Conservation (phyloP, 345 rosid genomes). For the Tarenaya hassleriana region DNA sequence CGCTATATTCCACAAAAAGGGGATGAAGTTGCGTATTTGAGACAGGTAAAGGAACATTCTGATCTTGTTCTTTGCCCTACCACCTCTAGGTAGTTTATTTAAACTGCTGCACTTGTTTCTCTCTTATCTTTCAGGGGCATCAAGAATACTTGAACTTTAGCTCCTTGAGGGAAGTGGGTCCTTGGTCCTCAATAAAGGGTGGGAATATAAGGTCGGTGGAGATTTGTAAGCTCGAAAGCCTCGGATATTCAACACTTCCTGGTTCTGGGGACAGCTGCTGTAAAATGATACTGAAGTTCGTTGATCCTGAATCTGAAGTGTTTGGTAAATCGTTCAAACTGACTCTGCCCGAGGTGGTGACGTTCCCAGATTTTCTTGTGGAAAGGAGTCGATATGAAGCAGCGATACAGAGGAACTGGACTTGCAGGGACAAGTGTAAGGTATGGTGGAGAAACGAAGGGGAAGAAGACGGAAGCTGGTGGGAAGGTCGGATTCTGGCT, state of each 20-base stretch:
- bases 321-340: slow-evolving; percentile 49
- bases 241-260: slow-evolving; percentile 74
- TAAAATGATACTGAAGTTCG: slow-evolving; percentile 76
- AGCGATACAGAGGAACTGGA: slow-evolving; percentile 75
- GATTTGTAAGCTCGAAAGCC: slow-evolving; percentile 72
- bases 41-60: slow-evolving; percentile 55
- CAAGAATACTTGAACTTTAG: slow-evolving; percentile 53
- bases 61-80: slow-evolving; percentile 15
- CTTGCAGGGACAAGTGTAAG: slow-evolving; percentile 77
- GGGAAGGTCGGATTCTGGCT: slow-evolving; percentile 80
- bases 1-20: slow-evolving; percentile 91
- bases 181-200: slow-evolving; percentile 61
- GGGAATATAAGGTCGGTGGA: slow-evolving; percentile 65
- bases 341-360: slow-evolving; percentile 76
- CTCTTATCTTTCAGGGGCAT: slow-evolving; percentile 66
- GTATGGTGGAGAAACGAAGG: slow-evolving; percentile 96
- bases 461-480: slow-evolving; percentile 89
- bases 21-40: slow-evolving; percentile 78
- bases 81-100: slow-evolving; percentile 7
- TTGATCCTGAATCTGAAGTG: slow-evolving; percentile 59
- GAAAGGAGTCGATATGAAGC: slow-evolving; percentile 89
- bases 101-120: slow-evolving; percentile 10
- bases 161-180: slow-evolving; percentile 51
- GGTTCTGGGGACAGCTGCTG: slow-evolving; percentile 99
- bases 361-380: slow-evolving; percentile 91